Percentiles rank a stretch among this genome's conserved stretches.
These are phyloP conservation scores for Ormosia semicastrata DNA, from an alignment of 306 rosid species.

Conservation along the genomic window DNA sequence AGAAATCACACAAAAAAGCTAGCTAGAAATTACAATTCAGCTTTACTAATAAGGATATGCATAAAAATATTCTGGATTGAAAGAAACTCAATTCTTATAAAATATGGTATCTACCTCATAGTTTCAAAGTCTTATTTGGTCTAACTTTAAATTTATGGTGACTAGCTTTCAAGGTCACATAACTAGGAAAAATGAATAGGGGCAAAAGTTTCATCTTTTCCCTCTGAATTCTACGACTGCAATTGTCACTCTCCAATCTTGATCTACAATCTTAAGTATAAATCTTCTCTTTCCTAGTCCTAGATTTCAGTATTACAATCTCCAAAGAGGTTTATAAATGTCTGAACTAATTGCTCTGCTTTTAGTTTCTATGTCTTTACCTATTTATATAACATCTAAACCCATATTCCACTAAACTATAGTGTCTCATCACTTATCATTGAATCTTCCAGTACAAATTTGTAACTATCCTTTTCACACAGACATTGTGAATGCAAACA, in stretches of 20 bases:
- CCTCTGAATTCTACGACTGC: not conserved
- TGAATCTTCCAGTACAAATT: not conserved
- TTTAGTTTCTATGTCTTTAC: not conserved
- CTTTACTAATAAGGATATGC: not conserved
- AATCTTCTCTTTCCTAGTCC: not conserved
- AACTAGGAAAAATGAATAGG: not conserved
- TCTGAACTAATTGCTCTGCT: not conserved
- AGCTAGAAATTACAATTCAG: not conserved
- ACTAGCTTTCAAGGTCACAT: not conserved
- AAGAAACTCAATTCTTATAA: not conserved
- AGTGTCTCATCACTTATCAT: no score
- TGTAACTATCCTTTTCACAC: not conserved
- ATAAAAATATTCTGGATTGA: not conserved
- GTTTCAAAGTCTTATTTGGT: conserved; percentile 14
- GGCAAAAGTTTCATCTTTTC: not conserved
- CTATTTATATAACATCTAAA: not conserved
- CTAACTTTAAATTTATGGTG: not conserved
- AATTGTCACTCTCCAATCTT: not conserved
- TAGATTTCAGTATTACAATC: not conserved
- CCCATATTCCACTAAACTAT: no score
- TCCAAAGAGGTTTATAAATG: not conserved
- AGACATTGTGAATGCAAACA: not conserved
- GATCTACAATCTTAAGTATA: not conserved
- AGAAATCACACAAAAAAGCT: not conserved
- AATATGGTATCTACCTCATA: not conserved